phyloP scores from a whole-genome alignment of 2,329 filamentous ascomycete species.

The Mycogone perniciosa region DNA sequence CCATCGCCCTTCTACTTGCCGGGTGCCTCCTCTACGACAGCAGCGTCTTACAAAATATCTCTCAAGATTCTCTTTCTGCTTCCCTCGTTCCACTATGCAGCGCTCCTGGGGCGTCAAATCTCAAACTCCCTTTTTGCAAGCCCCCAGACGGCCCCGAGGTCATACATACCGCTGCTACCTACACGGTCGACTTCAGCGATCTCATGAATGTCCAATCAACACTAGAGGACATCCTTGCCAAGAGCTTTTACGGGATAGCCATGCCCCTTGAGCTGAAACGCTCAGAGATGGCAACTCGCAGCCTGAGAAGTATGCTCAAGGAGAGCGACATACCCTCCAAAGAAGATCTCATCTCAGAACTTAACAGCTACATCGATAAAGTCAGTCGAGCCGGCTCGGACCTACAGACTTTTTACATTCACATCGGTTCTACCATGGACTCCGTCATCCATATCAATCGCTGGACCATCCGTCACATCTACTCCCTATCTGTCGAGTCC shows the following conservation, averaged over 20 bases:
- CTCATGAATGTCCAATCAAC: slow-evolving; percentile 68
- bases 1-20: slow-evolving; percentile 56
- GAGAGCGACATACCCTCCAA: slow-evolving; percentile 62
- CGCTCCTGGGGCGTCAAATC: slow-evolving; percentile 56
- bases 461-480: slow-evolving; percentile 66
- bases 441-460: slow-evolving; percentile 67
- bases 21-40: slow-evolving; percentile 55
- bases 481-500: slow-evolving; percentile 45
- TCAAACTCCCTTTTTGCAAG: slow-evolving; percentile 60
- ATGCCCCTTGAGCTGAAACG: slow-evolving; percentile 75
- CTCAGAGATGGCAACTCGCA: slow-evolving; percentile 66
- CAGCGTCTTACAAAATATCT: slow-evolving; percentile 53
- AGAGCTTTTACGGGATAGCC: slow-evolving; percentile 57
- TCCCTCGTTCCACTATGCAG: slow-evolving; percentile 59
- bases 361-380: slow-evolving; percentile 68
- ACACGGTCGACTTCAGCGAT: slow-evolving; percentile 61
- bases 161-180: slow-evolving; percentile 19
- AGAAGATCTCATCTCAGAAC: slow-evolving; percentile 67
- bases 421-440: slow-evolving; percentile 68
- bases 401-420: slow-evolving; percentile 68
- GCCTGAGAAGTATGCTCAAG: slow-evolving; percentile 65
- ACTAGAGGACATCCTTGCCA: slow-evolving; percentile 69
- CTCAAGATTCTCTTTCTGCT: slow-evolving; percentile 53
- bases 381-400: slow-evolving; percentile 58
- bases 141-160: slow-evolving; percentile 16